phyloP scores from a whole-genome alignment of 1,284 basidiomycete species.

The Wallemia mellicola region DNA sequence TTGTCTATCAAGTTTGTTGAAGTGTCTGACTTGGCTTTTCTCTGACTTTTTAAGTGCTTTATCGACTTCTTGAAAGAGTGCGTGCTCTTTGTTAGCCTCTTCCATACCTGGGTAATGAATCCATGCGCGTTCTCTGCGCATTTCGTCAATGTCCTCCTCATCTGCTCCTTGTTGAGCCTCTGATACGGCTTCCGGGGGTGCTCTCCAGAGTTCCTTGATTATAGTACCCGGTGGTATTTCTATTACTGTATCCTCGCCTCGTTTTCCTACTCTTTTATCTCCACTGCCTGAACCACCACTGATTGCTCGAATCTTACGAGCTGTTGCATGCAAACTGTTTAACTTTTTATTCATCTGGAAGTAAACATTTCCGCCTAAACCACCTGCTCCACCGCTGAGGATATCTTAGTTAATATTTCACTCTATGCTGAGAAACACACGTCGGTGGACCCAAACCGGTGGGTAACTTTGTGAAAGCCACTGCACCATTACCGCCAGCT shows the following conservation, averaged over 20 bases:
- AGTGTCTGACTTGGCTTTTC: conserved; percentile 13
- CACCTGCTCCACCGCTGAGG: conserved; percentile 68
- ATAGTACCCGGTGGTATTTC: conserved; percentile 66
- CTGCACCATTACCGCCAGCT: conserved; percentile 47
- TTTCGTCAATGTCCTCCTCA: conserved; percentile 24
- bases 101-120: conserved; percentile 41
- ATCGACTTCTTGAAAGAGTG: conserved; percentile 46
- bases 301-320: conserved; percentile 32
- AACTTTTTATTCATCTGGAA: conserved; percentile 41
- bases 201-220: conserved; percentile 41
- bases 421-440: background rate
- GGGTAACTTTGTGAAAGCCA: conserved; percentile 29
- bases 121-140: conserved; percentile 38
- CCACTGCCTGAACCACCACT: conserved; percentile 44
- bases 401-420: conserved; percentile 17
- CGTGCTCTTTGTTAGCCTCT: conserved; percentile 30
- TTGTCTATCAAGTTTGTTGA: conserved; percentile 20
- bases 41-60: conserved; percentile 30
- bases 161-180: too few species aligned
- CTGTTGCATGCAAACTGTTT: conserved; percentile 41
- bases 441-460: background rate
- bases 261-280: conserved; percentile 50
- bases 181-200: conserved; percentile 22
- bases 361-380: conserved; percentile 57
- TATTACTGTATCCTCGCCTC: conserved; percentile 38